A percentile compares a stretch with the other conserved stretches of the same genome.
Conservation (phyloP, 495 filamentous ascomycete genomes). For the Durotheca rogersii region DNA sequence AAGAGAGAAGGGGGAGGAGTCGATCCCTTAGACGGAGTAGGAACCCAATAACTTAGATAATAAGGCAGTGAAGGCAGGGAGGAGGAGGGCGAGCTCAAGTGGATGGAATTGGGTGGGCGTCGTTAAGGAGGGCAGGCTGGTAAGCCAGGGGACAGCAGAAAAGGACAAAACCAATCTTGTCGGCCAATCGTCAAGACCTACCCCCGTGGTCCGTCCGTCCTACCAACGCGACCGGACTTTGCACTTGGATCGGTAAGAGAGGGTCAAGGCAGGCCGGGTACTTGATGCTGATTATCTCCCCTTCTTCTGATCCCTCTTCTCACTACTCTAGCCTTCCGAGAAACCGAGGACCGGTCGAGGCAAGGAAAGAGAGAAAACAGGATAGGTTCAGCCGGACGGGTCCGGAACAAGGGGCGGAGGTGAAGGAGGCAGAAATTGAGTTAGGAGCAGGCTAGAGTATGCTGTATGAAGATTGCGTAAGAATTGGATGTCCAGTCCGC, state of each 20-base stretch:
- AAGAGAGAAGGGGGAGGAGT: too few relatives aligned
- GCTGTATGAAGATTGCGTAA: too few relatives aligned
- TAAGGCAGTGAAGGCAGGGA: too few relatives aligned
- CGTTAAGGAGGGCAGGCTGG: background rate
- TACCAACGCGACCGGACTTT: slow-evolving; percentile 21
- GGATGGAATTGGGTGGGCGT: background rate
- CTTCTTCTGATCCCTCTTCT: too few relatives aligned
- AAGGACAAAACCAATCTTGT: slow-evolving; percentile 12
- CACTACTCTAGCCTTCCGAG: too few relatives aligned
- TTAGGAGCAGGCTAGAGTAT: too few relatives aligned
- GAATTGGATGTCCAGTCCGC: too few relatives aligned
- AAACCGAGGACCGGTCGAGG: background rate
- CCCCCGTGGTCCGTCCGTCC: slow-evolving; percentile 13
- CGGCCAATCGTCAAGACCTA: slow-evolving; percentile 27
- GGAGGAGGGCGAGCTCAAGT: too few relatives aligned
- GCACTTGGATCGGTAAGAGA: background rate
- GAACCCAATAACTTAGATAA: too few relatives aligned
- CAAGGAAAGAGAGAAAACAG: background rate
- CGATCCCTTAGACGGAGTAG: too few relatives aligned
- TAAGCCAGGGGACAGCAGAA: background rate
- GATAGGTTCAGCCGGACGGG: too few relatives aligned
- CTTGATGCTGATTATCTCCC: too few relatives aligned
- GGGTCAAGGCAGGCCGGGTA: background rate
- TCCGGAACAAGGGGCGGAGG: background rate
- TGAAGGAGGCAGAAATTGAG: background rate